phyloP scores from a whole-genome alignment of 106 monocot species.

The Dioscorea zingiberensis region DNA sequence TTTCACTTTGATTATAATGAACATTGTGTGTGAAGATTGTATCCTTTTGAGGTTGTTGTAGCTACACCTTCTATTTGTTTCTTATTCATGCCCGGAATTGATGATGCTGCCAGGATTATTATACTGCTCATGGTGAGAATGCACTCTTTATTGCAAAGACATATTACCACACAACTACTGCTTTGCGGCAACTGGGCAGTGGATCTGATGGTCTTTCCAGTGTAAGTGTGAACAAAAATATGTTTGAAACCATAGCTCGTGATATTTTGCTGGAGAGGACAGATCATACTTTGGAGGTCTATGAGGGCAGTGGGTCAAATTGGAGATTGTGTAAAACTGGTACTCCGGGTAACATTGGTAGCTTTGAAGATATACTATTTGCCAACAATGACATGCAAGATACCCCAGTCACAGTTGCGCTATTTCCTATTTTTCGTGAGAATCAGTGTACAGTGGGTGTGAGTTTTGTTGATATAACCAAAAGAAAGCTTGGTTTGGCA shows the following conservation, averaged over 20 bases:
- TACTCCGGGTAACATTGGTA: constrained; percentile 89
- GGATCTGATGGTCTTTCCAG: constrained; percentile 67
- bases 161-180: constrained; percentile 92
- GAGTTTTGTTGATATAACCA: constrained; percentile 83
- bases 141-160: constrained; percentile 84
- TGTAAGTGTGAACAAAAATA: constrained; percentile 77
- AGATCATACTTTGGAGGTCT: constrained; percentile 85
- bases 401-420: constrained; percentile 76
- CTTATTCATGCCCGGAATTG: too few relatives aligned
- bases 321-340: constrained; percentile 82
- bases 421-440: constrained; percentile 64
- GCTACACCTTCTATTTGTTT: too few relatives aligned
- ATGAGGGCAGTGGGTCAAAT: constrained; percentile 97
- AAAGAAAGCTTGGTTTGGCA: constrained; percentile 64
- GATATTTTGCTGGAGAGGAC: constrained; percentile 85
- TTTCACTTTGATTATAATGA: too few relatives aligned
- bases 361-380: constrained; percentile 96
- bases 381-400: constrained; percentile 99
- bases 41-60: too few relatives aligned
- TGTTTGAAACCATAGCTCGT: constrained; percentile 94
- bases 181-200: constrained; percentile 74
- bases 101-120: constrained; percentile 65
- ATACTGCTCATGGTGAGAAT: constrained; percentile 92
- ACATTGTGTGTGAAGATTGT: too few relatives aligned
- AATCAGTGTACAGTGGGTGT: constrained; percentile 74